Evolutionary conservation across 352 stramenopile genomes (phyloP).

Genomic region (Aphanomyces euteiches): DNA sequence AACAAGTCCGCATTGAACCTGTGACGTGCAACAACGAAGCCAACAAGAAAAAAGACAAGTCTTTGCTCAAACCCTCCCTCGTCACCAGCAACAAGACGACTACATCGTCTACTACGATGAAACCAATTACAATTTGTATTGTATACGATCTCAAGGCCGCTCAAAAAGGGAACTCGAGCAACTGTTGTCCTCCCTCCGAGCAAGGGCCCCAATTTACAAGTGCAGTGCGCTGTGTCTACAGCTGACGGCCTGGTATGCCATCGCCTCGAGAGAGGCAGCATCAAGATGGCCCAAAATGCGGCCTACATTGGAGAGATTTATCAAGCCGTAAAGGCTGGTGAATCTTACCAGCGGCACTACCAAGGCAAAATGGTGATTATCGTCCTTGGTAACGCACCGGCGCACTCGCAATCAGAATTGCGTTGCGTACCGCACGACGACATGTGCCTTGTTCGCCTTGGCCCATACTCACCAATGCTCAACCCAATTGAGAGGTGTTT

Average conservation of each 20-base stretch:
- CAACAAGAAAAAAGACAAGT: slow-evolving; percentile 33
- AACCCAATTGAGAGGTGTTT: slow-evolving; percentile 35
- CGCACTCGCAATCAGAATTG: slow-evolving; percentile 24
- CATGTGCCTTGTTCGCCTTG: slow-evolving; percentile 31
- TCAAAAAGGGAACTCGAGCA: slow-evolving; percentile 19
- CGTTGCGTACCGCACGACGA: slow-evolving; percentile 4
- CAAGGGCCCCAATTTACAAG: slow-evolving; percentile 32
- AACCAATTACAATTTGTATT: slow-evolving; percentile 35
- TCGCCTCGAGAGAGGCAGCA: slow-evolving; percentile 24
- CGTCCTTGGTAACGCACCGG: slow-evolving; percentile 34
- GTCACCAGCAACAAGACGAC: slow-evolving; percentile 8
- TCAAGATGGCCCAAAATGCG: slow-evolving; percentile 33
- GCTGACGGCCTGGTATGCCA: slow-evolving; percentile 24
- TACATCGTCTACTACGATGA: slow-evolving; percentile 30
- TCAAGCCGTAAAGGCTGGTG: background rate
- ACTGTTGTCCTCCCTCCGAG: slow-evolving; percentile 9
- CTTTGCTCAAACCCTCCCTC: background rate
- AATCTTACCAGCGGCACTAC: background rate
- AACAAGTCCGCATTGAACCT: slow-evolving; percentile 24
- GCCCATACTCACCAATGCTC: slow-evolving; percentile 31
- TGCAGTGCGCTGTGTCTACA: slow-evolving; percentile 30
- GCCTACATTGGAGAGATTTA: slow-evolving; percentile 28
- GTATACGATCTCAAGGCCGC: slow-evolving; percentile 21
- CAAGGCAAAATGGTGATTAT: slow-evolving; percentile 33
- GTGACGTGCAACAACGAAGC: slow-evolving; percentile 31